Percentiles rank a stretch among this genome's conserved stretches.
These are phyloP conservation scores for Delphinella strobiligena DNA, from an alignment of 2,329 filamentous ascomycete species.

Conservation along the genomic window DNA sequence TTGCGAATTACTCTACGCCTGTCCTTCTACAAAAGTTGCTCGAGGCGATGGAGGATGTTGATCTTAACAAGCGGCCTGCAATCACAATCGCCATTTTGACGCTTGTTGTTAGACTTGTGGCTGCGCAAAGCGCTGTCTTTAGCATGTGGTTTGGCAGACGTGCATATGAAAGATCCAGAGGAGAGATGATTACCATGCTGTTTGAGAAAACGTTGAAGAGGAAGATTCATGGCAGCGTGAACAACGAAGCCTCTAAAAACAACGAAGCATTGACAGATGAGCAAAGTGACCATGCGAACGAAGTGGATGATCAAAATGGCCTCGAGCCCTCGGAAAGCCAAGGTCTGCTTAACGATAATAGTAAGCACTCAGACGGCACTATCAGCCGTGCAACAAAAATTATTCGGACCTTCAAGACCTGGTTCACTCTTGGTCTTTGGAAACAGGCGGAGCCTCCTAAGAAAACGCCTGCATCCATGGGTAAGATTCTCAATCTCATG, in stretches of 20 bases:
- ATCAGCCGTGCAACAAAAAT: no score
- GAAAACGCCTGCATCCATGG: conserved; percentile 61
- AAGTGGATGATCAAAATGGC: conserved; percentile 10
- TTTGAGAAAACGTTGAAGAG: conserved; percentile 65
- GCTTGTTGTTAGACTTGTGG: conserved; percentile 47
- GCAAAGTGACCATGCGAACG: conserved; percentile 12
- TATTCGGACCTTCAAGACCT: no score
- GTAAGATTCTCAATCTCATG: conserved; percentile 83
- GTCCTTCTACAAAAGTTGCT: conserved; percentile 63
- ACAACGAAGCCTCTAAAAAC: not conserved
- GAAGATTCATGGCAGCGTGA: conserved; percentile 39
- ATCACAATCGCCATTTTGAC: conserved; percentile 54
- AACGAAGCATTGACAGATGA: conserved; percentile 13
- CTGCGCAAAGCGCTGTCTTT: conserved; percentile 55
- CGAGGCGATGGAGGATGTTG: conserved; percentile 47
- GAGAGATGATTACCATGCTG: conserved; percentile 76
- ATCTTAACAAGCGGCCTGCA: conserved; percentile 41
- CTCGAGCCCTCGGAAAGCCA: conserved; percentile 12
- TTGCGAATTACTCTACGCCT: conserved; percentile 44
- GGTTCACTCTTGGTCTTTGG: not conserved
- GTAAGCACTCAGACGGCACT: not conserved
- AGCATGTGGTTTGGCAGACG: conserved; percentile 73
- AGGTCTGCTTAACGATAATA: conserved; percentile 1
- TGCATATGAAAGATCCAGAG: conserved; percentile 70
- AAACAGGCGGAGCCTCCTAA: conserved; percentile 12